Evolutionary conservation across 306 rosid genomes (phyloP).

Genomic region (Trichosanthes truncata): DNA sequence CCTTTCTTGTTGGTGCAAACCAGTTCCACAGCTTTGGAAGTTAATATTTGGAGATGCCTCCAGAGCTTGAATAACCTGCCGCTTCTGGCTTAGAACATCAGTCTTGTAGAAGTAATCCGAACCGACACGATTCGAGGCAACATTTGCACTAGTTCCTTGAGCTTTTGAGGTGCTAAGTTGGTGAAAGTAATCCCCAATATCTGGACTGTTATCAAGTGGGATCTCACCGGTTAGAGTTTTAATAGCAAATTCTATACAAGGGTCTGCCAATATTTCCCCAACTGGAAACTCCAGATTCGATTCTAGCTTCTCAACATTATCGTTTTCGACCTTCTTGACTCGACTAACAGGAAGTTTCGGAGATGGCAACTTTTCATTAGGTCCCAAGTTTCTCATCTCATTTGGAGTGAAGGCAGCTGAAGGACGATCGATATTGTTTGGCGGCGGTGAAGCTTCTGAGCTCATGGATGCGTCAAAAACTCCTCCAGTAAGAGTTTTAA

Average conservation of each 20-base stretch:
- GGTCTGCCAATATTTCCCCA: constrained; percentile 50
- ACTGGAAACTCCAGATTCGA: constrained; percentile 22
- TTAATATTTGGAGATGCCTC: constrained; percentile 23
- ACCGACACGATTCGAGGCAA: constrained; percentile 22
- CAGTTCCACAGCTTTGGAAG: constrained; percentile 29
- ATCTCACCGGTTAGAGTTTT: constrained; percentile 58
- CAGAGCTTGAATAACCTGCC: constrained; percentile 15
- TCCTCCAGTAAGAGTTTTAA: constrained; percentile 62
- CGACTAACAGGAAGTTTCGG: constrained; percentile 2
- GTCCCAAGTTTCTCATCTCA: constrained; percentile 2
- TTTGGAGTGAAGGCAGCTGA: constrained; percentile 13
- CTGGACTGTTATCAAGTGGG: constrained; percentile 39
- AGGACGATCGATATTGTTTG: constrained; percentile 13
- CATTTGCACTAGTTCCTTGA: constrained; percentile 18
- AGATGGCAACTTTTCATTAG: constrained; percentile 10
- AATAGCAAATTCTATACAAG: constrained; percentile 71
- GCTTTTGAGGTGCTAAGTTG: constrained; percentile 31
- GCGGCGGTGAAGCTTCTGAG: constrained; percentile 17
- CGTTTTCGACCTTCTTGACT: constrained; percentile 15
- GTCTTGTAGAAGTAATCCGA: constrained; percentile 17
- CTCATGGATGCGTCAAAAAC: constrained; percentile 27
- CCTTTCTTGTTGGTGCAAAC: constrained; percentile 18
- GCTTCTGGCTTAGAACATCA: neutral
- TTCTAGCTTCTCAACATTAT: constrained; percentile 21
- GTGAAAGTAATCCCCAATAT: constrained; percentile 33